These are phyloP conservation scores for Benincasa hispida DNA, from an alignment of 306 rosid species.

Conservation along the genomic window DNA sequence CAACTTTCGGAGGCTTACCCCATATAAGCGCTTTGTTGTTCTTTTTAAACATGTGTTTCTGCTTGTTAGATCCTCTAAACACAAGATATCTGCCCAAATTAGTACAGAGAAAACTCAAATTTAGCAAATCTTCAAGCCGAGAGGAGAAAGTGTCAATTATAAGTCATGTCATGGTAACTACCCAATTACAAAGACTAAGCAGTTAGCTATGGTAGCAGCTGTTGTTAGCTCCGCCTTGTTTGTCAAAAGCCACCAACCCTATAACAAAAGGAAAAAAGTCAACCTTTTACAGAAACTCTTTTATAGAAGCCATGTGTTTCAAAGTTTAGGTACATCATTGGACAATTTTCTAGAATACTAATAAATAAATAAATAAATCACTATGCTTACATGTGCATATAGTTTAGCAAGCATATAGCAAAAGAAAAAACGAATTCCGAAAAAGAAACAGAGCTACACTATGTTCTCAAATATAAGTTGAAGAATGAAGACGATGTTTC, in stretches of 20 bases:
- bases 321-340: background rate
- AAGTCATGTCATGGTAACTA: slow-evolving; percentile 15
- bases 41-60: slow-evolving; percentile 82
- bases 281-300: slow-evolving; percentile 1
- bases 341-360: background rate
- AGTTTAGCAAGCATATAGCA: background rate
- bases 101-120: background rate
- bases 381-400: background rate
- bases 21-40: slow-evolving; percentile 78
- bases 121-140: background rate
- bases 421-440: background rate
- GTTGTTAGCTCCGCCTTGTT: slow-evolving; percentile 63
- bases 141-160: background rate
- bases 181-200: slow-evolving; percentile 76
- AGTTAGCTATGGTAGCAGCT: slow-evolving; percentile 49
- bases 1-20: slow-evolving; percentile 75
- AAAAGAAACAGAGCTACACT: background rate
- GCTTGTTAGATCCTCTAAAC: slow-evolving; percentile 98
- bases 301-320: background rate
- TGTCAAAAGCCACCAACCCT: slow-evolving; percentile 95
- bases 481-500: background rate
- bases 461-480: background rate
- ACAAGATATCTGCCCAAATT: slow-evolving; percentile 53
- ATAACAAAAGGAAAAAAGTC: slow-evolving; percentile 16
- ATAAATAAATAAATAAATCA: no score